Conservation (phyloP, 2,329 filamentous ascomycete species). For the Byssothecium circinans region DNA sequence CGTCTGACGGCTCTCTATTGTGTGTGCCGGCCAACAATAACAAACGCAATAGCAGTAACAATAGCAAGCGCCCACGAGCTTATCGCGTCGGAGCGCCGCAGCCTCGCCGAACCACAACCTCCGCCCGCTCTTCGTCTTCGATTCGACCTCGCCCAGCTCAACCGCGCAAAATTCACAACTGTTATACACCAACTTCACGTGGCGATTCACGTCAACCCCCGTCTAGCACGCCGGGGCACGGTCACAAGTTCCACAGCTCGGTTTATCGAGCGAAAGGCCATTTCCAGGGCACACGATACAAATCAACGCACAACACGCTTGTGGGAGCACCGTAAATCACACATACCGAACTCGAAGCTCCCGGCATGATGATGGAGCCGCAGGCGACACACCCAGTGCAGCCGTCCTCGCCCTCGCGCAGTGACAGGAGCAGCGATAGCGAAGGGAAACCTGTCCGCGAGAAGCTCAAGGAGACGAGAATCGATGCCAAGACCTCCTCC, state of each 20-base stretch:
- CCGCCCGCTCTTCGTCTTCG: constrained; percentile 11
- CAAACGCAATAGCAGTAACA: background rate
- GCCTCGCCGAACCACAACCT: constrained; percentile 18
- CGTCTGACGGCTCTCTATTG: background rate
- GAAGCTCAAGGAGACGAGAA: constrained; percentile 64
- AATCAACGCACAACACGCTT: background rate
- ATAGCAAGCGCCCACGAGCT: background rate
- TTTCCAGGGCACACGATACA: constrained; percentile 3
- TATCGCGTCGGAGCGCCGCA: constrained; percentile 10
- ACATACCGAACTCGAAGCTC: background rate
- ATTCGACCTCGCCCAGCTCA: constrained; percentile 1
- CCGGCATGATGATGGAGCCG: constrained; percentile 7
- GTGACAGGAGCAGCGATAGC: constrained; percentile 48
- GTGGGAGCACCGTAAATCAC: background rate
- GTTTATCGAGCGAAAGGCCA: constrained; percentile 3
- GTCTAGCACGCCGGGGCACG: background rate
- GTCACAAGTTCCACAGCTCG: background rate
- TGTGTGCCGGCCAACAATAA: background rate
- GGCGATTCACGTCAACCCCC: background rate
- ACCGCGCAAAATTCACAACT: constrained; percentile 1
- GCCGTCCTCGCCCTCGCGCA: constrained; percentile 34
- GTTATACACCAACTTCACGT: background rate
- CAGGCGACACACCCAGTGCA: constrained; percentile 16
- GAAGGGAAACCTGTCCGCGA: constrained; percentile 62
- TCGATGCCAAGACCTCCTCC: constrained; percentile 46